Evolutionary conservation across 2,329 filamentous ascomycete genomes (phyloP).

Genomic region (Fusarium tuaranense): DNA sequence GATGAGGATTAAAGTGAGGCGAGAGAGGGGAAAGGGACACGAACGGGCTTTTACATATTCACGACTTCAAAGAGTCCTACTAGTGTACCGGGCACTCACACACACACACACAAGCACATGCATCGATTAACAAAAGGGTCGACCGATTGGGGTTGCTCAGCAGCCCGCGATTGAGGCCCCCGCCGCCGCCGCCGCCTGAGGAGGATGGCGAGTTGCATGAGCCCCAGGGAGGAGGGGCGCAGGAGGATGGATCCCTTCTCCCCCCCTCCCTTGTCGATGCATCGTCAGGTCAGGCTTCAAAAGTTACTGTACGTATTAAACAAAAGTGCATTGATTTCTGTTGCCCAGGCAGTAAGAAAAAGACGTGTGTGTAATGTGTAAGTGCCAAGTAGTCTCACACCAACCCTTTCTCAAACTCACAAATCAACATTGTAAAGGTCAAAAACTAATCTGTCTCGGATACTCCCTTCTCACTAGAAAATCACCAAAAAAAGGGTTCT

Average conservation of each 20-base stretch:
- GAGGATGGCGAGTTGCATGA: neutral
- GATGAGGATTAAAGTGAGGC: neutral
- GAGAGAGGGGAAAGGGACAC: neutral
- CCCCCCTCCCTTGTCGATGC: neutral
- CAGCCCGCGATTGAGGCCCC: neutral
- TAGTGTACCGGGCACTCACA: neutral
- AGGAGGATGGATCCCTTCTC: neutral
- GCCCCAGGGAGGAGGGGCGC: neutral
- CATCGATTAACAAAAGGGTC: neutral
- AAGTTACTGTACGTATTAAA: neutral
- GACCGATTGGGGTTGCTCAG: neutral
- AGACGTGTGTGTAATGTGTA: neutral
- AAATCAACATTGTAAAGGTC: conserved; percentile 1
- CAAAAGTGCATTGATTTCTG: neutral
- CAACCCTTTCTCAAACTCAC: neutral
- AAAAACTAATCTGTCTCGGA: conserved; percentile 20
- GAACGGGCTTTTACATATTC: neutral
- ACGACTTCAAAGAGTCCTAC: neutral
- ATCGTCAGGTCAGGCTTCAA: neutral
- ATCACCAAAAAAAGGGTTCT: conserved; percentile 15
- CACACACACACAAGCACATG: neutral
- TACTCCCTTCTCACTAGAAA: conserved; percentile 15
- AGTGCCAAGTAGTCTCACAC: neutral
- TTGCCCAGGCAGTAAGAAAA: neutral
- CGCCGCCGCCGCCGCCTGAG: neutral